Conservation (phyloP, 352 stramenopile genomes). For the Lagenidium sp. region DNA sequence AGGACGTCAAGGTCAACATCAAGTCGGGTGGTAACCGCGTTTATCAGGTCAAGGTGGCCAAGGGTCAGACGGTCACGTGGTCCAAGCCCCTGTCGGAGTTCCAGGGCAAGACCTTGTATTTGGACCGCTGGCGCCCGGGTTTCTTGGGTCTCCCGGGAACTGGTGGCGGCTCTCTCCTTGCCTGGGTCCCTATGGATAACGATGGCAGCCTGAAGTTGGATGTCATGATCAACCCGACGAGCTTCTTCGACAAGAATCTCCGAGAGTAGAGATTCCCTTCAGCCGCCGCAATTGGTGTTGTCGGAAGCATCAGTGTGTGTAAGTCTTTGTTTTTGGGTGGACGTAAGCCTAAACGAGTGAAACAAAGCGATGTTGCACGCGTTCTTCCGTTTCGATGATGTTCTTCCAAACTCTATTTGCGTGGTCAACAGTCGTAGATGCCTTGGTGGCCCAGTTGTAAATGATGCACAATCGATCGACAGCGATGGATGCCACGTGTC, state of each 20-base stretch:
- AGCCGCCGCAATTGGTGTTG: too few species aligned
- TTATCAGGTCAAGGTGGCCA: conserved; percentile 19
- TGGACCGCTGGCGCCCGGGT: conserved; percentile 51
- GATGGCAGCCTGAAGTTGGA: background rate
- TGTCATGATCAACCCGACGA: background rate
- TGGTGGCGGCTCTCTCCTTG: conserved; percentile 10
- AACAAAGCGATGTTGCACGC: too few species aligned
- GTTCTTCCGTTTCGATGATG: too few species aligned
- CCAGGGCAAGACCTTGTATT: conserved; percentile 41
- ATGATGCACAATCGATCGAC: too few species aligned
- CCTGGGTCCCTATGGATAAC: background rate
- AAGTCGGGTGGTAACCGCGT: conserved; percentile 28
- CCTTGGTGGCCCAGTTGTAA: too few species aligned
- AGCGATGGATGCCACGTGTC: too few species aligned
- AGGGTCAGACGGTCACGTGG: conserved; percentile 19
- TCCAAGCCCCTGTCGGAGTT: conserved; percentile 17
- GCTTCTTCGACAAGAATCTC: background rate
- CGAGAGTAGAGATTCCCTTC: too few species aligned
- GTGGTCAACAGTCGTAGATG: too few species aligned
- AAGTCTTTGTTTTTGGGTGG: too few species aligned
- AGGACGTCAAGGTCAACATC: conserved; percentile 36
- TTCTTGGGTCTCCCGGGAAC: conserved; percentile 36
- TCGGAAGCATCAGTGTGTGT: too few species aligned
- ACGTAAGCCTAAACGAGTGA: too few species aligned
- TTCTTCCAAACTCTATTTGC: too few species aligned